Evolutionary conservation across 495 filamentous ascomycete species (phyloP).

Genomic region (Acidiella bohemica): DNA sequence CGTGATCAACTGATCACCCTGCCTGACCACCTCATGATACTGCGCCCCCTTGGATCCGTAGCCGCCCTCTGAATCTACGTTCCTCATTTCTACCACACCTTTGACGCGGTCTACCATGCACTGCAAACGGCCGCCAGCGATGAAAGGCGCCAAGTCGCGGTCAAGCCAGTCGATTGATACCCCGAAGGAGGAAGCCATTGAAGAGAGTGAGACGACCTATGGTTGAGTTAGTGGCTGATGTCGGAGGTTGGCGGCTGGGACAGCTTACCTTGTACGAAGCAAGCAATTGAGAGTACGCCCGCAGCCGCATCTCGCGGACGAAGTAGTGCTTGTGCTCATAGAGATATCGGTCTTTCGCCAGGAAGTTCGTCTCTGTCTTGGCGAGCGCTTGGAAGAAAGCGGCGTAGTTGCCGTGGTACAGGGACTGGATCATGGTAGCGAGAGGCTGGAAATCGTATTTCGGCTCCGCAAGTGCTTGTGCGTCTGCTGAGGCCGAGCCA

Average conservation of each 20-base stretch:
- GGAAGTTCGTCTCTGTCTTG: constrained; percentile 84
- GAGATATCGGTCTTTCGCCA: constrained; percentile 85
- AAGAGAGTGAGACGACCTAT: constrained; percentile 83
- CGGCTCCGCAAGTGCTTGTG: constrained; percentile 58
- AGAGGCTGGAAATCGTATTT: constrained; percentile 71
- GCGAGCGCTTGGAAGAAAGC: constrained; percentile 83
- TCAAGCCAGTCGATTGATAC: constrained; percentile 93
- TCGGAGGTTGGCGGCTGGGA: too few species aligned
- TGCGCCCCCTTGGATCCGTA: not conserved
- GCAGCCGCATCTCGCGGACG: constrained; percentile 91
- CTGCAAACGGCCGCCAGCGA: constrained; percentile 80
- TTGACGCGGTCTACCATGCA: constrained; percentile 97
- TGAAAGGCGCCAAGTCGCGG: constrained; percentile 92
- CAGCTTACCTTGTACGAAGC: constrained; percentile 93
- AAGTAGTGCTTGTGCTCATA: constrained; percentile 92
- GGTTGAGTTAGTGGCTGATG: too few species aligned
- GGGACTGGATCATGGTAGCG: constrained; percentile 70
- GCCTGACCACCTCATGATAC: constrained; percentile 91
- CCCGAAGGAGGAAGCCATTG: constrained; percentile 93
- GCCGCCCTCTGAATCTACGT: constrained; percentile 72
- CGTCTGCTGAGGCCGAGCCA: constrained; percentile 48
- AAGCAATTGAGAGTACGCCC: constrained; percentile 91
- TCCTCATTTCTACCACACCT: constrained; percentile 93
- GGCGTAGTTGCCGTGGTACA: constrained; percentile 88
- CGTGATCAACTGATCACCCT: constrained; percentile 91